Conservation (phyloP, 1,284 basidiomycete genomes). For the Boletus albobrunnescens region DNA sequence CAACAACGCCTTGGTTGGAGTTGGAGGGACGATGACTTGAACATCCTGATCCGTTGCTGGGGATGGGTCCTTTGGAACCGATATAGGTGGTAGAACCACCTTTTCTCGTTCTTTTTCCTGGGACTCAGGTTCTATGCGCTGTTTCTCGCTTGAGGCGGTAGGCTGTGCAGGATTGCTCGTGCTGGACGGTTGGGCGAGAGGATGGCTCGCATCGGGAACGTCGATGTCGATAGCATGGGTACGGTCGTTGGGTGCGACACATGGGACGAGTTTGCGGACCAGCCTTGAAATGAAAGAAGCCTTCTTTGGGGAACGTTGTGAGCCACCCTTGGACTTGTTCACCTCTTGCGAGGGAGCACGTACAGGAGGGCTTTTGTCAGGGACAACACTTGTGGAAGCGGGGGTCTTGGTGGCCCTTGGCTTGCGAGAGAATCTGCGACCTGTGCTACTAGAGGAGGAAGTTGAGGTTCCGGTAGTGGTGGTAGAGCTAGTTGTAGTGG, state of each 20-base stretch:
- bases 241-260: conserved; percentile 40
- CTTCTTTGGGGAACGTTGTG: conserved; percentile 37
- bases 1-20: conserved; percentile 40
- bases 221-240: conserved; percentile 37
- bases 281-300: conserved; percentile 45
- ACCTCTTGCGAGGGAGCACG: conserved; percentile 34
- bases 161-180: conserved; percentile 16
- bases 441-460: conserved; percentile 16
- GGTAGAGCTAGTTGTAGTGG: conserved; percentile 24
- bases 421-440: conserved; percentile 34
- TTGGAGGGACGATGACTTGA: conserved; percentile 42
- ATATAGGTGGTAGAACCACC: conserved; percentile 14
- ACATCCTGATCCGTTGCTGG: conserved; percentile 33
- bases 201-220: conserved; percentile 7
- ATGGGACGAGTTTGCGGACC: conserved; percentile 48
- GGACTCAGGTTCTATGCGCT: conserved; percentile 19
- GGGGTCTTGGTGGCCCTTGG: conserved; percentile 23
- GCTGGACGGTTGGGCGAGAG: conserved; percentile 13
- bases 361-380: conserved; percentile 33
- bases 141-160: conserved; percentile 24
- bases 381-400: conserved; percentile 14
- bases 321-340: conserved; percentile 36
- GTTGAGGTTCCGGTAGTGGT: conserved; percentile 23
- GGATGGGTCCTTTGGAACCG: conserved; percentile 17
- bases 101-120: conserved; percentile 33